phyloP scores from a whole-genome alignment of 148 eudicot species.

The Agrostemma githago region DNA sequence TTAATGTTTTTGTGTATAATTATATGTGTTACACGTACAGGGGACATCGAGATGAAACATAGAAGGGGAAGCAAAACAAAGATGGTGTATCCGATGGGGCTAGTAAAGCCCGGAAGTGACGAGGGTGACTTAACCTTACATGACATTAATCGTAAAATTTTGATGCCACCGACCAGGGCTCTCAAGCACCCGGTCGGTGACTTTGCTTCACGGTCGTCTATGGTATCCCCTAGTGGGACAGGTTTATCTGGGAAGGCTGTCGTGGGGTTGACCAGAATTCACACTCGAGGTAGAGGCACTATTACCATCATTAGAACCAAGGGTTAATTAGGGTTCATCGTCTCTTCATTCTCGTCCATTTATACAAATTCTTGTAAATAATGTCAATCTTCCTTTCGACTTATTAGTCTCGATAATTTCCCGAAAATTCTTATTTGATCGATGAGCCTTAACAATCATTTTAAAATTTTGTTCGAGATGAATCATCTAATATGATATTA shows the following conservation, averaged over 20 bases:
- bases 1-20: too few species aligned
- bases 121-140: conserved; percentile 67
- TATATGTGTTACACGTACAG: neutral
- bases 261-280: conserved; percentile 66
- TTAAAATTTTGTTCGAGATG: too few species aligned
- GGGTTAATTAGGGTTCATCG: conserved; percentile 13
- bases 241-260: conserved; percentile 77
- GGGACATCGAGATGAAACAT: conserved; percentile 25
- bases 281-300: conserved; percentile 79
- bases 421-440: too few species aligned
- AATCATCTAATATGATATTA: too few species aligned
- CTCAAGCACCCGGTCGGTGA: conserved; percentile 84
- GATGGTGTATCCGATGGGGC: conserved; percentile 63
- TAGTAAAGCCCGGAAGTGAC: conserved; percentile 76
- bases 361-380: too few species aligned
- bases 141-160: conserved; percentile 61
- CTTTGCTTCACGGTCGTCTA: conserved; percentile 64
- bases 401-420: too few species aligned
- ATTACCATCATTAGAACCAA: conserved; percentile 71
- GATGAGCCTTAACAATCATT: too few species aligned
- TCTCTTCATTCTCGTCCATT: neutral
- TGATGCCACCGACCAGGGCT: conserved; percentile 74
- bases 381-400: too few species aligned
- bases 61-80: conserved; percentile 15
- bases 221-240: conserved; percentile 44